phyloP scores from a whole-genome alignment of 805 yeast species.

The Zygosaccharomyces gambellarensis region DNA sequence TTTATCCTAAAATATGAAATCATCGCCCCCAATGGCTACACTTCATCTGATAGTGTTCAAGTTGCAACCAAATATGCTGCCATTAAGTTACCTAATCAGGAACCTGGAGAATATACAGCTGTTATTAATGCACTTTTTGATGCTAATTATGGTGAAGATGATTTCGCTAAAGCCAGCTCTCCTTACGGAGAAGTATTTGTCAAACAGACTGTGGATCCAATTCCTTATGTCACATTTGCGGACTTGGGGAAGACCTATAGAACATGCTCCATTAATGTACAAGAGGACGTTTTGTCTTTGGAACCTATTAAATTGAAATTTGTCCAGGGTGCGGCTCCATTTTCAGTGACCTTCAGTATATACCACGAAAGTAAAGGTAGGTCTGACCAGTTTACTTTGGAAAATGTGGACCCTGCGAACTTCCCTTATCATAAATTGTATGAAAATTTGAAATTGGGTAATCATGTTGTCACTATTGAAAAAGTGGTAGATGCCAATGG shows the following conservation, averaged over 20 bases:
- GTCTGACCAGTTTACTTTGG: slow-evolving; percentile 43
- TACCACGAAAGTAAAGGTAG: slow-evolving; percentile 57
- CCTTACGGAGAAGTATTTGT: slow-evolving; percentile 34
- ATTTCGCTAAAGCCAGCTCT: slow-evolving; percentile 31
- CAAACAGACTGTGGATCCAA: slow-evolving; percentile 49
- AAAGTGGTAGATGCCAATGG: slow-evolving; percentile 65
- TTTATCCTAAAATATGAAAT: slow-evolving; percentile 67
- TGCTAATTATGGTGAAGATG: slow-evolving; percentile 47
- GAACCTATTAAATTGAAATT: slow-evolving; percentile 54
- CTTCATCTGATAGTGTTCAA: slow-evolving; percentile 38
- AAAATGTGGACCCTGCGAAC: slow-evolving; percentile 37
- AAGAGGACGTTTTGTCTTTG: slow-evolving; percentile 31
- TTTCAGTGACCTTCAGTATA: slow-evolving; percentile 50
- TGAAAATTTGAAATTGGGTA: slow-evolving; percentile 59
- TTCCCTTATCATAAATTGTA: slow-evolving; percentile 43
- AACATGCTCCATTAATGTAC: slow-evolving; percentile 43
- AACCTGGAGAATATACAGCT: slow-evolving; percentile 59
- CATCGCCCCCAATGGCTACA: slow-evolving; percentile 50
- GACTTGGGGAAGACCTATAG: slow-evolving; percentile 45
- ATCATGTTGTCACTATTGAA: slow-evolving; percentile 55
- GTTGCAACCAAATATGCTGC: slow-evolving; percentile 50
- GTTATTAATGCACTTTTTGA: slow-evolving; percentile 62
- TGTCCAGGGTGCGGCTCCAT: slow-evolving; percentile 55
- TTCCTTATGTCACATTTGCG: slow-evolving; percentile 57
- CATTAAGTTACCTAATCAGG: slow-evolving; percentile 40